Percentiles rank a stretch among this genome's conserved stretches.
Conservation (phyloP, 352 stramenopile genomes). For the Pythium oligandrum region DNA sequence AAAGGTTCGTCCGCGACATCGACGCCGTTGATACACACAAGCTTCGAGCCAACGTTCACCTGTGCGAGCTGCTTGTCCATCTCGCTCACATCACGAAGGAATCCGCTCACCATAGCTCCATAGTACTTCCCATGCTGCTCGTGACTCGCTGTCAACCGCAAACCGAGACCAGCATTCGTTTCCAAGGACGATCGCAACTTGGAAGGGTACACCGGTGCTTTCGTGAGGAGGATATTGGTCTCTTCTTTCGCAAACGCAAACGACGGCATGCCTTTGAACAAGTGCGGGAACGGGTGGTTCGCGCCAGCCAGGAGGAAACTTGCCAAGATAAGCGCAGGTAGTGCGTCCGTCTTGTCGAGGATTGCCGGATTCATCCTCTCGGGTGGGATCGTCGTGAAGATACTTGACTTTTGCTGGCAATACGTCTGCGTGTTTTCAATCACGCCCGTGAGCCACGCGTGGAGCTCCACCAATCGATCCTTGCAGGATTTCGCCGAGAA, state of each 20-base stretch:
- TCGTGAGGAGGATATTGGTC: constrained; percentile 54
- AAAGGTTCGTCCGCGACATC: constrained; percentile 56
- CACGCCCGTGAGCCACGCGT: constrained; percentile 58
- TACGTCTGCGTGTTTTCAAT: constrained; percentile 69
- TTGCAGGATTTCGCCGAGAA: constrained; percentile 77
- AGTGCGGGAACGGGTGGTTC: constrained; percentile 67
- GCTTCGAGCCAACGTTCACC: constrained; percentile 55
- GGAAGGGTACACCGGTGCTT: constrained; percentile 52
- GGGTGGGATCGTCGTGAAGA: neutral
- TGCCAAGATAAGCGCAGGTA: constrained; percentile 52
- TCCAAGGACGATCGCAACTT: constrained; percentile 60
- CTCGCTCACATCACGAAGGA: constrained; percentile 51
- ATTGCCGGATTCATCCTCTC: neutral
- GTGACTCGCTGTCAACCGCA: constrained; percentile 53
- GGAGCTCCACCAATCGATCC: constrained; percentile 69
- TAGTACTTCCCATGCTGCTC: constrained; percentile 58
- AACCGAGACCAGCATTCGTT: constrained; percentile 43
- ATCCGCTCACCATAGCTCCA: constrained; percentile 64
- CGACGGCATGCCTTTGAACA: constrained; percentile 55
- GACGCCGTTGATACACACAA: constrained; percentile 72
- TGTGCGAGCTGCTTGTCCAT: constrained; percentile 52
- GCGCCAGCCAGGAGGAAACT: constrained; percentile 71
- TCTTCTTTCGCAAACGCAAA: constrained; percentile 76
- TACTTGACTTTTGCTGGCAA: constrained; percentile 24
- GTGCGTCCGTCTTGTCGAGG: constrained; percentile 29